phyloP scores from a whole-genome alignment of 805 yeast species.

The Metahyphopichia silvanorum region DNA sequence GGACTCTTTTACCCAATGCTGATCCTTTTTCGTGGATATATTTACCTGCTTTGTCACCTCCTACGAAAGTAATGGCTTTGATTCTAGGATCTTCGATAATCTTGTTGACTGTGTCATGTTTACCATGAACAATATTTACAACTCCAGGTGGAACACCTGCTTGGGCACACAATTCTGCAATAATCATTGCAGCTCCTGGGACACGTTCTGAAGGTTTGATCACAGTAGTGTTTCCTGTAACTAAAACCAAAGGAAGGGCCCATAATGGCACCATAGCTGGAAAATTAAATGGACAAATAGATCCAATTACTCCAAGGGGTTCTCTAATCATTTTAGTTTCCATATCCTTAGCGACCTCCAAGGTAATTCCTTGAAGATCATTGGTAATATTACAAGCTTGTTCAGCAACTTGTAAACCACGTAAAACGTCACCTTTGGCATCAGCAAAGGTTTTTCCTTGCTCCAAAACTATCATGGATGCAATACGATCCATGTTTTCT shows the following conservation, averaged over 20 bases:
- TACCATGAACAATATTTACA: conserved; percentile 70
- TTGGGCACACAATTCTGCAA: conserved; percentile 66
- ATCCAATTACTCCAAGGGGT: conserved; percentile 73
- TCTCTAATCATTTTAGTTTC: conserved; percentile 74
- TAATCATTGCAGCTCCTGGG: conserved; percentile 76
- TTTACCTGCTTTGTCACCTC: conserved; percentile 75
- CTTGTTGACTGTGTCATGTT: conserved; percentile 68
- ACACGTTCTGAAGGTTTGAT: conserved; percentile 66
- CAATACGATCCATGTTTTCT: conserved; percentile 65
- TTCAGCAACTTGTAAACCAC: conserved; percentile 79
- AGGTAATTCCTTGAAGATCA: conserved; percentile 58
- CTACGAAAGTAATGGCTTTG: conserved; percentile 76
- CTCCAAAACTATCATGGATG: conserved; percentile 49
- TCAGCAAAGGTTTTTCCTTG: conserved; percentile 72
- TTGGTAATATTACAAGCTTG: conserved; percentile 64
- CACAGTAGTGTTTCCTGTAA: conserved; percentile 70
- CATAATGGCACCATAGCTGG: conserved; percentile 81
- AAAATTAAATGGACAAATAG: conserved; percentile 79
- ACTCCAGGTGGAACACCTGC: conserved; percentile 79
- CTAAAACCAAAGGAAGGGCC: conserved; percentile 60
- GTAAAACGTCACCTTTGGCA: conserved; percentile 68
- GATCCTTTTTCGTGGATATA: conserved; percentile 67
- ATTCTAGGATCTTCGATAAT: conserved; percentile 69
- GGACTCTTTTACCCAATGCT: conserved; percentile 69
- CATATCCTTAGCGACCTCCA: conserved; percentile 72